Conservation (phyloP, 2,329 filamentous ascomycete genomes). For the Penicillium sp. region DNA sequence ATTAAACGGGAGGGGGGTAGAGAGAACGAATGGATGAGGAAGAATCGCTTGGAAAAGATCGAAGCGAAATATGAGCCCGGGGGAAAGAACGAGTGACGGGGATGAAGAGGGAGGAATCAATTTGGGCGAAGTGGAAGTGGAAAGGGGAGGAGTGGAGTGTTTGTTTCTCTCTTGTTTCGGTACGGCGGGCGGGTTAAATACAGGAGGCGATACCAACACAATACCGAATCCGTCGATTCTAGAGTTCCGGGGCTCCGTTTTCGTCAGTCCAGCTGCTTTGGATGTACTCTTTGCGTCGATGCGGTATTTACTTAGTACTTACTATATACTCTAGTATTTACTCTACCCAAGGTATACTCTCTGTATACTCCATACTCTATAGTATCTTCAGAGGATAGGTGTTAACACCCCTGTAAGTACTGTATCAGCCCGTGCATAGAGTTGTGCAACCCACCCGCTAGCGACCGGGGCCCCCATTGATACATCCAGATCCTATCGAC, state of each 20-base stretch:
- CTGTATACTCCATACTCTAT: conserved; percentile 7
- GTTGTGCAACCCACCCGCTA: background rate
- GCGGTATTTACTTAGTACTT: background rate
- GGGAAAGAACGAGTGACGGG: conserved; percentile 35
- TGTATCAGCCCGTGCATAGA: background rate
- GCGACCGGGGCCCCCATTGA: too few species aligned
- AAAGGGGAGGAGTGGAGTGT: conserved; percentile 37
- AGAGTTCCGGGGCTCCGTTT: conserved; percentile 1
- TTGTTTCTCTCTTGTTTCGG: background rate
- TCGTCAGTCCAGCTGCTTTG: background rate
- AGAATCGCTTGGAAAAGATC: background rate
- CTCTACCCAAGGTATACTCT: background rate
- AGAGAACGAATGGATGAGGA: conserved; percentile 38
- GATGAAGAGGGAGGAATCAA: conserved; percentile 39
- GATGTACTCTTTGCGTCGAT: background rate
- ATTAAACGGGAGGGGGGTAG: conserved; percentile 23
- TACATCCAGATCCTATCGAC: too few species aligned
- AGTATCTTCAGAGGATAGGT: background rate
- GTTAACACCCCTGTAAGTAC: background rate
- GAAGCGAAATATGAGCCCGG: background rate
- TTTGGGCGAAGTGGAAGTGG: conserved; percentile 26
- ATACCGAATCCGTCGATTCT: conserved; percentile 24
- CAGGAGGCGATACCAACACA: conserved; percentile 16
- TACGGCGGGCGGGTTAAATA: conserved; percentile 9
- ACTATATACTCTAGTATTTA: background rate